Percentiles rank a stretch among this genome's conserved stretches.
These are phyloP conservation scores for Fusarium fujikuroi DNA, from an alignment of 2,329 filamentous ascomycete genomes.

Conservation along the genomic window DNA sequence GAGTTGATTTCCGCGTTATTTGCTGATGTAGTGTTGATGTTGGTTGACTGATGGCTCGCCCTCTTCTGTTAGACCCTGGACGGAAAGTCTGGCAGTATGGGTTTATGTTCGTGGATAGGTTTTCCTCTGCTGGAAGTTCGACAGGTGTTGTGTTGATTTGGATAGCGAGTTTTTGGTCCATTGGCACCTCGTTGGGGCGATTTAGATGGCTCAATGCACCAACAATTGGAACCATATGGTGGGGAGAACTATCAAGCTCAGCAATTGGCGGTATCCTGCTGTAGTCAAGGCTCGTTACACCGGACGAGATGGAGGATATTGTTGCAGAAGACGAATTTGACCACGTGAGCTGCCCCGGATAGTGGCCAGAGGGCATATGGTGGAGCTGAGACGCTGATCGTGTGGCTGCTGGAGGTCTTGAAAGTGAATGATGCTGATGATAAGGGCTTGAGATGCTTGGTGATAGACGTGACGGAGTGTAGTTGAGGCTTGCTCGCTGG, in stretches of 20 bases:
- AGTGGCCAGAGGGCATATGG: neutral
- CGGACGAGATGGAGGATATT: neutral
- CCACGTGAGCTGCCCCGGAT: slow-evolving; percentile 17
- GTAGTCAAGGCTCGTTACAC: neutral
- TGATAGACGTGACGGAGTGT: neutral
- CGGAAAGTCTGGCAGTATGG: neutral
- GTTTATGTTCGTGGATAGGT: neutral
- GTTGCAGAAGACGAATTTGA: slow-evolving; percentile 20
- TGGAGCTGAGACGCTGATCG: neutral
- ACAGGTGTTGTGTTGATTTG: slow-evolving; percentile 21
- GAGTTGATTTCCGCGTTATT: neutral
- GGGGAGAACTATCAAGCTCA: slow-evolving; percentile 20
- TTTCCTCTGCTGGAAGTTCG: slow-evolving; percentile 12
- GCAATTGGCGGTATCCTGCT: slow-evolving; percentile 4
- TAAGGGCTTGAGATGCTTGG: neutral
- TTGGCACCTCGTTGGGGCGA: neutral
- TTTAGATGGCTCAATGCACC: neutral
- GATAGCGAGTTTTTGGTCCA: neutral
- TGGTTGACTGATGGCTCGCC: neutral
- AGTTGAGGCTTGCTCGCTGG: neutral
- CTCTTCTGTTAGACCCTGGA: neutral
- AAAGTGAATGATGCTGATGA: neutral
- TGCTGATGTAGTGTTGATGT: neutral
- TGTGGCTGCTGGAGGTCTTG: neutral
- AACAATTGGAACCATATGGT: slow-evolving; percentile 10